Evolutionary conservation across 495 filamentous ascomycete genomes (phyloP).

Genomic region (Penicillium chermesinum): DNA sequence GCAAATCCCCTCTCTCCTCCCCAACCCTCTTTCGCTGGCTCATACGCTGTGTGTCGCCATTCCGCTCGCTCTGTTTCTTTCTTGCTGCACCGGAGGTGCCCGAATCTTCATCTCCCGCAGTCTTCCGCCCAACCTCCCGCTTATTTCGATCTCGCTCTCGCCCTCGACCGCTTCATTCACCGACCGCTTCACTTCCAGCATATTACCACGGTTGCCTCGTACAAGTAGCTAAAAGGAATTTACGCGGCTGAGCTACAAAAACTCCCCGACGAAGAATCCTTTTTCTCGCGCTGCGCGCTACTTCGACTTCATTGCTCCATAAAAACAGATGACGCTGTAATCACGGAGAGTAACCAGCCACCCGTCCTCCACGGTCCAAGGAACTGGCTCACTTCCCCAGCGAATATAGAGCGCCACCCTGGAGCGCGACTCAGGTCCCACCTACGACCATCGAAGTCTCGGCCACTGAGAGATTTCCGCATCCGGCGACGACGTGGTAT

Average conservation of each 20-base stretch:
- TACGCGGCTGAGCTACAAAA: too few species aligned
- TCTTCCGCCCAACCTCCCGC: constrained; percentile 8
- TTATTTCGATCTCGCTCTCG: constrained; percentile 14
- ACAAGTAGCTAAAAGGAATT: constrained; percentile 1
- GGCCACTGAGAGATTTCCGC: constrained; percentile 28
- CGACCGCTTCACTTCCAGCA: constrained; percentile 6
- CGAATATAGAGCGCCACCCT: neutral
- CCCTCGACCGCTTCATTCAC: constrained; percentile 6
- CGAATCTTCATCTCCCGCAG: constrained; percentile 11
- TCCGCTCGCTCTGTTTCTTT: constrained; percentile 25
- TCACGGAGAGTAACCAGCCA: neutral
- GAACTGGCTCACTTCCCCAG: neutral
- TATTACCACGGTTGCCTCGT: constrained; percentile 1
- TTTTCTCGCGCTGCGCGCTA: neutral
- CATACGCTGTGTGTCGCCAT: constrained; percentile 39
- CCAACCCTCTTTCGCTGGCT: constrained; percentile 15
- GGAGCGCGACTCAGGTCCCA: constrained; percentile 5
- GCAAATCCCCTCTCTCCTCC: constrained; percentile 9
- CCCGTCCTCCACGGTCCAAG: neutral
- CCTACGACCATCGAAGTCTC: constrained; percentile 7
- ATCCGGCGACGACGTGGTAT: constrained; percentile 40
- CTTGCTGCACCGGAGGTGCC: constrained; percentile 1
- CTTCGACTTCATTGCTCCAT: neutral
- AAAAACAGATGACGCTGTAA: constrained; percentile 10
- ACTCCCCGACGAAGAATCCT: too few species aligned